A percentile compares a stretch with the other conserved stretches of the same genome.
Evolutionary conservation across 441 rosid species (phyloP).

Genomic region (Gossypium schwendimanii): DNA sequence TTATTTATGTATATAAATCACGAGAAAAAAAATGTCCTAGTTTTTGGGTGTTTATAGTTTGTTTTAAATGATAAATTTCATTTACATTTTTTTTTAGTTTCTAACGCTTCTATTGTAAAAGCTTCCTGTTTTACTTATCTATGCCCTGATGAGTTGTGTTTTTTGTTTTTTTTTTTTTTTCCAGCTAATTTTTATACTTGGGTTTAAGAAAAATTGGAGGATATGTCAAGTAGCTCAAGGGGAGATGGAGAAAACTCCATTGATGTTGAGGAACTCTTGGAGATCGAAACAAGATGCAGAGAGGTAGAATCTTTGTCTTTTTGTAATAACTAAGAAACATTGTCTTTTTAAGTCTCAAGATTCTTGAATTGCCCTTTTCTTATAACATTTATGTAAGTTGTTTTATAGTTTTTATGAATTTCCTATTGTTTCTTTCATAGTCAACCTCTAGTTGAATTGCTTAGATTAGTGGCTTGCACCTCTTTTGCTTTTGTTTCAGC

Average conservation of each 20-base stretch:
- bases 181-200: background rate
- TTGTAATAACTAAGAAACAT: background rate
- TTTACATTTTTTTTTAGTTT: background rate
- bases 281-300: slow-evolving; percentile 49
- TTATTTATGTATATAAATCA: background rate
- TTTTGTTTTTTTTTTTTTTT: background rate
- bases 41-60: slow-evolving; percentile 2
- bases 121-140: background rate
- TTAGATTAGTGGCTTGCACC: background rate
- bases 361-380: background rate
- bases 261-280: slow-evolving; percentile 50
- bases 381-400: background rate
- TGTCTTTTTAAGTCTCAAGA: background rate
- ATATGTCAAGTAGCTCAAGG: slow-evolving; percentile 48
- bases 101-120: background rate
- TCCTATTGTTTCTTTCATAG: background rate
- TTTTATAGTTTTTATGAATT: background rate
- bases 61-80: background rate
- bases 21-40: background rate
- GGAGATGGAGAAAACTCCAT: slow-evolving; percentile 33
- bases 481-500: background rate
- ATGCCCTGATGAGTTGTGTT: background rate
- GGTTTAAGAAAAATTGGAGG: background rate
- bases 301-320: slow-evolving; percentile 37
- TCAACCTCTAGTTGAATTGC: background rate